A percentile compares a stretch with the other conserved stretches of the same genome.
These are phyloP conservation scores for Aotearoamyces nothofagi DNA, from an alignment of 2,329 filamentous ascomycete genomes.

Conservation along the genomic window DNA sequence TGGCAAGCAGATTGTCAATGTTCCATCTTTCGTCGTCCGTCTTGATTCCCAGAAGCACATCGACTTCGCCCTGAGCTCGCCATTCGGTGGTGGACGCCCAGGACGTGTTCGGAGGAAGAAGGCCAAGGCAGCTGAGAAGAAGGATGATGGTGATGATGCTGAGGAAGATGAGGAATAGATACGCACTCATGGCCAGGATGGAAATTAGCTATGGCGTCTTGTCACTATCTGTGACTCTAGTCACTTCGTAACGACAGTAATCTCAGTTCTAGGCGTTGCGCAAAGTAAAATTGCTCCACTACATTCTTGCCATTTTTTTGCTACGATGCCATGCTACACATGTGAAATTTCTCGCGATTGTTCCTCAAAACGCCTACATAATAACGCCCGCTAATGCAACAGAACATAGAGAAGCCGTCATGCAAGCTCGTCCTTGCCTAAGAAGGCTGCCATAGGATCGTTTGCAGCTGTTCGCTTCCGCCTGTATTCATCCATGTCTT, in stretches of 20 bases:
- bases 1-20: conserved; percentile 99
- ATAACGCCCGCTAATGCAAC: no score
- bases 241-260: conserved; percentile 24
- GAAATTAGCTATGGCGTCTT: conserved; percentile 15
- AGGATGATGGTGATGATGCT: conserved; percentile 64
- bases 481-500: conserved; percentile 76
- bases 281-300: no score
- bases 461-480: conserved; percentile 57
- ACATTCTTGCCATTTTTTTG: no score
- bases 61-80: conserved; percentile 94
- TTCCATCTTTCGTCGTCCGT: conserved; percentile 98
- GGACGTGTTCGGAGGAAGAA: conserved; percentile 99
- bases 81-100: conserved; percentile 92
- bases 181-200: conserved; percentile 5
- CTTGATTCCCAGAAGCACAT: conserved; percentile 99
- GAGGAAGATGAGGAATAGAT: conserved; percentile 56
- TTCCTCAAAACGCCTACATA: no score
- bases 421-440: conserved; percentile 57
- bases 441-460: conserved; percentile 75
- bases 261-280: conserved; percentile 39
- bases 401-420: no score
- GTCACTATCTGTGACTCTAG: conserved; percentile 20
- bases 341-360: no score
- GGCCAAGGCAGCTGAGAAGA: conserved; percentile 87
- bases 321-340: no score